Conservation (phyloP, 441 rosid species). For the Rhodomyrtus psidioides region DNA sequence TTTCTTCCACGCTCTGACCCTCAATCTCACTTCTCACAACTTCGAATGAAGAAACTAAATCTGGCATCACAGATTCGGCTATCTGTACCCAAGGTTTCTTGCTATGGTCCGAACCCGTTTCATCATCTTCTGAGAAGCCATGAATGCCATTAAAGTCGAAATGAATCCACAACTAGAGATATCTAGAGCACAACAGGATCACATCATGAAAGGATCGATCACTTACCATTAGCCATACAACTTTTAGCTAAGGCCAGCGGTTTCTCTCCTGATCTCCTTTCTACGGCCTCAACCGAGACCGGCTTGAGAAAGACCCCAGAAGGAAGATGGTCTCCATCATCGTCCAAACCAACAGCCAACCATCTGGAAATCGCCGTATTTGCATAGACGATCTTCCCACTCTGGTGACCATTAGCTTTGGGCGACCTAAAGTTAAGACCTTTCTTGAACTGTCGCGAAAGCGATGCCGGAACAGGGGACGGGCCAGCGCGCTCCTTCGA, state of each 20-base stretch:
- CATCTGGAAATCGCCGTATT: constrained; percentile 14
- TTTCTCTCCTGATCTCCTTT: constrained; percentile 10
- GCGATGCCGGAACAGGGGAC: neutral
- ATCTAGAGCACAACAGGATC: neutral
- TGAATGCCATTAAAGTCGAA: neutral
- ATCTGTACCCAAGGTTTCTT: constrained; percentile 27
- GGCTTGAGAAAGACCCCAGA: constrained; percentile 27
- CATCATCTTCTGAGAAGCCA: constrained; percentile 10
- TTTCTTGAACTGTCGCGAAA: neutral
- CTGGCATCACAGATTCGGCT: constrained; percentile 30
- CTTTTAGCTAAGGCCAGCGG: constrained; percentile 22
- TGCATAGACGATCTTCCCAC: neutral
- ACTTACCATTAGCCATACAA: constrained; percentile 14
- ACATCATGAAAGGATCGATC: neutral
- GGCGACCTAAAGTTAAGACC: neutral
- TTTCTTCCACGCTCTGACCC: constrained; percentile 10
- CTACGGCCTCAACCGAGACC: constrained; percentile 14
- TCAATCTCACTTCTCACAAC: constrained; percentile 20
- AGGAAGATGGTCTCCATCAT: constrained; percentile 11
- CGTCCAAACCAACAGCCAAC: constrained; percentile 38
- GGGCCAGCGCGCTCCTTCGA: neutral
- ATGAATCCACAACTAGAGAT: neutral
- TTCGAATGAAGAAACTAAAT: constrained; percentile 30
- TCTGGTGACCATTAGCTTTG: neutral
- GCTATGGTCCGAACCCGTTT: neutral